phyloP scores from a whole-genome alignment of 2,329 filamentous ascomycete species.

The Stylonectria norvegica region DNA sequence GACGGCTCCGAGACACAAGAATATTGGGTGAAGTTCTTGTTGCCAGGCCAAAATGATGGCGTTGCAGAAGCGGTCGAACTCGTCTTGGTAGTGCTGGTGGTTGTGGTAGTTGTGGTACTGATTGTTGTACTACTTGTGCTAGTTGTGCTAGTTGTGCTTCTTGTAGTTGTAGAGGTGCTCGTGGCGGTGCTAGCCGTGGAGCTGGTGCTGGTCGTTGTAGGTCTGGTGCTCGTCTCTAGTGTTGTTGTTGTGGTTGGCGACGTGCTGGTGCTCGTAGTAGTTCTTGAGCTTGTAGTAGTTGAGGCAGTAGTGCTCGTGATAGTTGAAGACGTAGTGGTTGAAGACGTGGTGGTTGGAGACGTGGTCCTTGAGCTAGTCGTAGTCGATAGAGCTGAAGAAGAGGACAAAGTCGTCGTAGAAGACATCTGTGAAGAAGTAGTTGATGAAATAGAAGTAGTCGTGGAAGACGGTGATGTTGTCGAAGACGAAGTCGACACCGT shows the following conservation, averaged over 20 bases:
- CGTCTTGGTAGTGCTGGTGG: conserved; percentile 16
- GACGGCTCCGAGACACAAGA: conserved; percentile 35
- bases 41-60: conserved; percentile 31
- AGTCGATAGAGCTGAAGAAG: too few species aligned
- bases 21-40: conserved; percentile 38
- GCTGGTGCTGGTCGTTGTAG: background rate
- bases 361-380: conserved; percentile 2
- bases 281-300: conserved; percentile 4
- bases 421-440: background rate
- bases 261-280: background rate
- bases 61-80: conserved; percentile 15
- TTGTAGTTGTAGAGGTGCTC: background rate
- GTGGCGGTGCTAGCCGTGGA: conserved; percentile 3
- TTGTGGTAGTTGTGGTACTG: conserved; percentile 1
- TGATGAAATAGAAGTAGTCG: conserved; percentile 2
- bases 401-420: background rate
- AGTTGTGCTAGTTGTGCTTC: conserved; percentile 4
- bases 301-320: conserved; percentile 1
- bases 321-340: conserved; percentile 2
- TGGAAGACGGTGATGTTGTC: background rate
- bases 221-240: conserved; percentile 19
- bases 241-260: conserved; percentile 12
- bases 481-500: conserved; percentile 6
- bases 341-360: conserved; percentile 3
- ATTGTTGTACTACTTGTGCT: conserved; percentile 1